Conservation (phyloP, 768 basidiomycete genomes). For the Trametes cingulata region DNA sequence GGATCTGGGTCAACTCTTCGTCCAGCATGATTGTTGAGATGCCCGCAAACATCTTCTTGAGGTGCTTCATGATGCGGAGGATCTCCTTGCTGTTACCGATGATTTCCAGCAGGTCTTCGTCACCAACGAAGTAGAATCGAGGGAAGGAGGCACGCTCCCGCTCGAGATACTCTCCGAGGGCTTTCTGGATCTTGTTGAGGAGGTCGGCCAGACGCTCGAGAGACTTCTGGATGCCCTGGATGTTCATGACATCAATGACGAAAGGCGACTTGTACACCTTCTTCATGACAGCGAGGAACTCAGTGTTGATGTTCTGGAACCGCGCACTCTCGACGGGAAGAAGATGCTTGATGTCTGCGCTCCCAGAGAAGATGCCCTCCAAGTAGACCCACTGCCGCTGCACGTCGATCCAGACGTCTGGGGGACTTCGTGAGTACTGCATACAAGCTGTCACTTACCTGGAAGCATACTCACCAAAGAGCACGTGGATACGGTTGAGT, state of each 20-base stretch:
- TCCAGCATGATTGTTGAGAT: slow-evolving; percentile 88
- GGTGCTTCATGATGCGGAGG: slow-evolving; percentile 95
- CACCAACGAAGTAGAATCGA: slow-evolving; percentile 99
- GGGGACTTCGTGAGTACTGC: slow-evolving; percentile 7
- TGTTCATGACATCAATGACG: slow-evolving; percentile 95
- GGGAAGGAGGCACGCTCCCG: slow-evolving; percentile 97
- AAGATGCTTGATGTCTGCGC: slow-evolving; percentile 98
- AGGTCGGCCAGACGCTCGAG: slow-evolving; percentile 95
- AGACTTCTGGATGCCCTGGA: slow-evolving; percentile 94
- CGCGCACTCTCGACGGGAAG: slow-evolving; percentile 97
- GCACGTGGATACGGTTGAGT: slow-evolving; percentile 91
- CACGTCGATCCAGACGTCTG: slow-evolving; percentile 99
- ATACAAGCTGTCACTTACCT: background rate
- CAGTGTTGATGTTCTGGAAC: slow-evolving; percentile 97
- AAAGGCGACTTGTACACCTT: slow-evolving; percentile 99
- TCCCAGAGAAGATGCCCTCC: slow-evolving; percentile 99
- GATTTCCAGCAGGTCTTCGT: slow-evolving; percentile 97
- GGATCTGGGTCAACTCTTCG: slow-evolving; percentile 84
- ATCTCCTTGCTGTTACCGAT: slow-evolving; percentile 99
- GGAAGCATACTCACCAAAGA: slow-evolving; percentile 69
- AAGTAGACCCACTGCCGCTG: slow-evolving; percentile 99
- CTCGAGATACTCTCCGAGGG: slow-evolving; percentile 97
- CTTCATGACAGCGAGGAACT: slow-evolving; percentile 98
- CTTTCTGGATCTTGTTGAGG: slow-evolving; percentile 98
- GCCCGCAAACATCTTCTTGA: slow-evolving; percentile 99